A percentile compares a stretch with the other conserved stretches of the same genome.
Conservation (phyloP, 306 rosid genomes). For the Cyclanthera cordifolia region DNA sequence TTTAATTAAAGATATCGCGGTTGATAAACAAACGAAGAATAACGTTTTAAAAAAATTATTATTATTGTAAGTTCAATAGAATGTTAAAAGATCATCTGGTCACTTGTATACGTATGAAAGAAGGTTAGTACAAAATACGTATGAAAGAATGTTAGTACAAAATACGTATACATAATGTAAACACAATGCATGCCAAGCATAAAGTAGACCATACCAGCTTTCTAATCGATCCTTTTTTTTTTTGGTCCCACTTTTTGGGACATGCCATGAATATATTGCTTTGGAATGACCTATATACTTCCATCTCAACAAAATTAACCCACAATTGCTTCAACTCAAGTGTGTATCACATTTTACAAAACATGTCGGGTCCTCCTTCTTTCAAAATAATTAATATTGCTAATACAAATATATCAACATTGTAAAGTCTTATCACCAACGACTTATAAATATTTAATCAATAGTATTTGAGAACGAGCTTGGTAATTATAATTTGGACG, state of each 20-base stretch:
- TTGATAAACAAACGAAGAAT: no score
- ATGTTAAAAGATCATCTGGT: no score
- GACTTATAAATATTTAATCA: not conserved
- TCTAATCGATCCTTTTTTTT: not conserved
- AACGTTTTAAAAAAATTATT: no score
- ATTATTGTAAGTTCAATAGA: no score
- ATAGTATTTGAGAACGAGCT: not conserved
- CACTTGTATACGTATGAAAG: no score
- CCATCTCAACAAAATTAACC: not conserved
- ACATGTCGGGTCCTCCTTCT: not conserved
- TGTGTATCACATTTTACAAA: not conserved
- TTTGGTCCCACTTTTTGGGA: not conserved
- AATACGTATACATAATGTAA: not conserved
- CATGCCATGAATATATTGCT: conserved; percentile 6
- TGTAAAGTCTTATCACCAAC: not conserved
- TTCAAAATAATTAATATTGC: not conserved
- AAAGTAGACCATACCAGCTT: not conserved
- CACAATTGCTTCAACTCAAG: not conserved
- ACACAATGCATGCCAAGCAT: not conserved
- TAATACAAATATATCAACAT: not conserved
- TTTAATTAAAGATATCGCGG: not conserved
- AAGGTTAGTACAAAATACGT: not conserved
- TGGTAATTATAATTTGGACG: not conserved
- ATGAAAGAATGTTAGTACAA: not conserved
- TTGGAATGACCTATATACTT: not conserved